Base-by-base conservation (phyloP, 345 rosid species). In the Moringa oleifera region DNA sequence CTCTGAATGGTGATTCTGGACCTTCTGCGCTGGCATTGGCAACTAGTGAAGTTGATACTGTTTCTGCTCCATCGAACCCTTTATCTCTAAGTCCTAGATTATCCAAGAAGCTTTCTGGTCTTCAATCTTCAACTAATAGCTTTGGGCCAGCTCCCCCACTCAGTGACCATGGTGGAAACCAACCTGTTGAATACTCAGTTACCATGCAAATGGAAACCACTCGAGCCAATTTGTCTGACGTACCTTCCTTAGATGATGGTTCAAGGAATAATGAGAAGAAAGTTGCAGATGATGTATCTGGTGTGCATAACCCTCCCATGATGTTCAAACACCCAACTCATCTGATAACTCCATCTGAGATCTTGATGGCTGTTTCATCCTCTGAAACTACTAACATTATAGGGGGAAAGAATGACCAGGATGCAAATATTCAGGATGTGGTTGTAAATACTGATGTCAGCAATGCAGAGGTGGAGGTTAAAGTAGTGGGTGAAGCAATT, bases 331-430 rank as follows among this genome's bases (percentile, higher is more conserved):
- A 73, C 62, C 96, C 95, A 62, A 82, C 96, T 66, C 98, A 85
- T 78, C 75, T 89, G 62, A 73, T 91, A 68, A 91, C 96, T 63
- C 98, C 95, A 22, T 81, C 92, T 24, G 95, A 91, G 76, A 78
- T 91, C 57, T 59, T 86, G 70, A 77, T 75, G 89, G 81, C 83
- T 10, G 74, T 72, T 70, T 68, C 90, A 15, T 78, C 94, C n/a
- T 66, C 92, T 63, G 88, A 83, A 64, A 65, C 72, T 52, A 67
- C 76, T 59, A 73, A 66, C 68, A 67, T 69, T 61, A 73, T 68
- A 31, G 81, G 74, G 63, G 75, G 71, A 53, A 79, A 71, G 71
- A 69, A 69, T 24, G 81, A 75, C 58, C 81, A 64, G 55, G 87
- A 83, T 65, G 66, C 68, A 61, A 72, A 69, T 62, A 71, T 73